phyloP scores from a whole-genome alignment of 2,329 filamentous ascomycete genomes.

The Diaporthe ilicicola region DNA sequence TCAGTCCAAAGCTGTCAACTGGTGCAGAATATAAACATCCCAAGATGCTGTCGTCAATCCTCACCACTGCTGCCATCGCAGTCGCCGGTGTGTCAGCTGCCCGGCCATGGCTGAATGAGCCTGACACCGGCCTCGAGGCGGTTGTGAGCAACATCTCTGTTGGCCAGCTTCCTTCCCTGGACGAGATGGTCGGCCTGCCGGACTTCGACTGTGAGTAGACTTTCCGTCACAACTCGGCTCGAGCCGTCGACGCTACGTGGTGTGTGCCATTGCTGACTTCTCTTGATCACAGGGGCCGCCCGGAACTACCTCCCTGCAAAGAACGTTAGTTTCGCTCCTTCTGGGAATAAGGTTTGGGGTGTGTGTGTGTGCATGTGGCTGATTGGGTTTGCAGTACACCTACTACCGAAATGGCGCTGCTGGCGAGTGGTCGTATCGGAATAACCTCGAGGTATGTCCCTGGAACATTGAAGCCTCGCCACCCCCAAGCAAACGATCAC shows the following conservation, averaged over 20 bases:
- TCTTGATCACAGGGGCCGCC: constrained; percentile 45
- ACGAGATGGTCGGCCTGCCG: constrained; percentile 56
- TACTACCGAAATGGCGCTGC: constrained; percentile 65
- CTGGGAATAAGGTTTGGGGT: neutral
- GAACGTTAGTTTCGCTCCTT: constrained; percentile 38
- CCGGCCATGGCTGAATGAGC: constrained; percentile 39
- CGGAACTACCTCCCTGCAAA: constrained; percentile 54
- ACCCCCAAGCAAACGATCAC: neutral
- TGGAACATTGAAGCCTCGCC: neutral
- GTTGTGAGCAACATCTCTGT: constrained; percentile 45
- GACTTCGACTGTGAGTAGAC: constrained; percentile 58
- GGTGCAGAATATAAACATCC: neutral
- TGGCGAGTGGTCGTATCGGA: constrained; percentile 64
- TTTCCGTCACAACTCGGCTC: neutral
- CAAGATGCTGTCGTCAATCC: constrained; percentile 15
- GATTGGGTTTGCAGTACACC: constrained; percentile 49
- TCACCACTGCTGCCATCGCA: constrained; percentile 4
- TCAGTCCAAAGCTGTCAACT: neutral
- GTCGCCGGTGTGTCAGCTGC: constrained; percentile 12
- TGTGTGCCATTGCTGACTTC: neutral
- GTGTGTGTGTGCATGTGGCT: constrained; percentile 1
- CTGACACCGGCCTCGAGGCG: constrained; percentile 55
- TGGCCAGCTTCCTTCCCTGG: constrained; percentile 52
- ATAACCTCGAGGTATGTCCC: constrained; percentile 57
- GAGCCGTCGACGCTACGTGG: neutral